These are phyloP conservation scores for Imleria badia DNA, from an alignment of 768 basidiomycete species.

Conservation along the genomic window DNA sequence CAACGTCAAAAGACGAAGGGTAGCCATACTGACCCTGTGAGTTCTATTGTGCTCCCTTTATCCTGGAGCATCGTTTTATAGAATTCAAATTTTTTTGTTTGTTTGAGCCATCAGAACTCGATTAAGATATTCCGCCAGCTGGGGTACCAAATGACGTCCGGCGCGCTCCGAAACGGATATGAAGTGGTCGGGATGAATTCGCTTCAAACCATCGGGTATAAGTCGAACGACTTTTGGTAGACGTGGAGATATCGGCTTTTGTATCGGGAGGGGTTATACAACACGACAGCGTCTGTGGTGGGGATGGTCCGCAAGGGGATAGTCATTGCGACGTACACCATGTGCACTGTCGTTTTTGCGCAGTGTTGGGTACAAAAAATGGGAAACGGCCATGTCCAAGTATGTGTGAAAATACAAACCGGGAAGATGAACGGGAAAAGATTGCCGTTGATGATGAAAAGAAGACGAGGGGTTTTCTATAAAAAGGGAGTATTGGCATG, in stretches of 20 bases:
- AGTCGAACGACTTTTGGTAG: background rate
- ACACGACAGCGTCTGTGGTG: background rate
- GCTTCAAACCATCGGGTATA: background rate
- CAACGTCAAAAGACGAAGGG: background rate
- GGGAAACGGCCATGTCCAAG: too few species aligned
- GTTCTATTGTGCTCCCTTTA: background rate
- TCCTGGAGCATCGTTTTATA: background rate
- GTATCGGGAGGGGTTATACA: background rate
- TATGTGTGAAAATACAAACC: too few species aligned
- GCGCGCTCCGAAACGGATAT: constrained; percentile 29
- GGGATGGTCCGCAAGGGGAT: too few species aligned
- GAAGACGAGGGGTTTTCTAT: too few species aligned
- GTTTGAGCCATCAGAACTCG: too few species aligned
- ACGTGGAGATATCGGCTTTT: constrained; percentile 1
- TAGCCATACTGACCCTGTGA: background rate
- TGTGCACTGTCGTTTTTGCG: too few species aligned
- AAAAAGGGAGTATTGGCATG: too few species aligned
- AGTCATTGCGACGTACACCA: too few species aligned
- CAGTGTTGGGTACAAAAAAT: too few species aligned
- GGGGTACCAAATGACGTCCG: background rate
- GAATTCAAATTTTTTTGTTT: too few species aligned
- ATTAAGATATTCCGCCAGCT: background rate
- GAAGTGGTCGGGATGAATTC: background rate
- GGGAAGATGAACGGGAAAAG: too few species aligned
- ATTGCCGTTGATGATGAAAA: too few species aligned